Conservation (phyloP, 768 basidiomycete species). For the Hemileccinum rubropunctum region DNA sequence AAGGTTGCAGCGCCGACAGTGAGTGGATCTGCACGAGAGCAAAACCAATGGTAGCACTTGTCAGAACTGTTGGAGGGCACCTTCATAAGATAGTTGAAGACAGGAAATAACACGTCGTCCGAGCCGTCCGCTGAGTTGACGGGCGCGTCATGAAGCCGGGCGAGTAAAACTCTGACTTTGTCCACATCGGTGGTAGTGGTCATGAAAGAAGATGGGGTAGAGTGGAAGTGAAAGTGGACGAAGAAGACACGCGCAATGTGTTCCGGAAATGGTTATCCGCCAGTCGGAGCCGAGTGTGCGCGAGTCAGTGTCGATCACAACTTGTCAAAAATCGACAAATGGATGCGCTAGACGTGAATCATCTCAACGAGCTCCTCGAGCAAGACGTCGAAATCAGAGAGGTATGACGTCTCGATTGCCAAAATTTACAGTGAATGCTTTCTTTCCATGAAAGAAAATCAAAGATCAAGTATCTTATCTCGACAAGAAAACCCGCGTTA, state of each 20-base stretch:
- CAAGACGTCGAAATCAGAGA: conserved; percentile 63
- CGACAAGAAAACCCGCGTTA: conserved; percentile 70
- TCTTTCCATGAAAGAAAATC: conserved; percentile 56
- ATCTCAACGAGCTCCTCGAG: conserved; percentile 59
- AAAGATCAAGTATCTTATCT: conserved; percentile 71
- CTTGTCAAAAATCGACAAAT: conserved; percentile 33
- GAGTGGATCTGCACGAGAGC: conserved; percentile 53
- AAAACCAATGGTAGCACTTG: conserved; percentile 75
- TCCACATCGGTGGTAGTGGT: conserved; percentile 23
- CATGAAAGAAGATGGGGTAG: conserved; percentile 17
- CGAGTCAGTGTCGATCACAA: neutral
- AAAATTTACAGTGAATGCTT: conserved; percentile 1
- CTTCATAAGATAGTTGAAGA: conserved; percentile 56
- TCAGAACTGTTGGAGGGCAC: conserved; percentile 38
- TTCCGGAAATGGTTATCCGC: conserved; percentile 14
- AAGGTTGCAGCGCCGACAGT: conserved; percentile 74
- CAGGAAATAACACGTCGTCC: conserved; percentile 45
- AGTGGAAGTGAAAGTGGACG: neutral
- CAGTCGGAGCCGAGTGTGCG: neutral
- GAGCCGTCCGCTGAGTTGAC: conserved; percentile 47
- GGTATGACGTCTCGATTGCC: conserved; percentile 36
- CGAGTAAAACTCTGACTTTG: conserved; percentile 50
- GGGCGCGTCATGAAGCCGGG: conserved; percentile 56
- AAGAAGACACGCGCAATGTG: neutral
- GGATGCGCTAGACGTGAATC: conserved; percentile 54